phyloP scores from a whole-genome alignment of 257 asterid genomes.

The Solanum lignicaule region DNA sequence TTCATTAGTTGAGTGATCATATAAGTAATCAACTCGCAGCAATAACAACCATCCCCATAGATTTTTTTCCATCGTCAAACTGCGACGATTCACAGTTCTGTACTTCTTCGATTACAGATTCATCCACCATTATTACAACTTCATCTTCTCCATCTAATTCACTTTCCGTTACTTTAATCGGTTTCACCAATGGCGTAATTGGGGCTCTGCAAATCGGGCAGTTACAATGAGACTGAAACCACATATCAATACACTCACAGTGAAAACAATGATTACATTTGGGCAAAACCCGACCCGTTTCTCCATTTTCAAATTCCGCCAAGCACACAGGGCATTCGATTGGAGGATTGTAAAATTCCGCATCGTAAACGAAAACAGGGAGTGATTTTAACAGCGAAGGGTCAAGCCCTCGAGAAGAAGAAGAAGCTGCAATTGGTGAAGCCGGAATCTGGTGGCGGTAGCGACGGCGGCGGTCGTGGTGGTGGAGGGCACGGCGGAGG shows the following conservation, averaged over 20 bases:
- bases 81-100: neutral
- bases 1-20: neutral
- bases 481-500: neutral
- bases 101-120: neutral
- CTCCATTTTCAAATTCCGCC: constrained; percentile 26
- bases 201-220: constrained; percentile 46
- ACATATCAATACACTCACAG: constrained; percentile 30
- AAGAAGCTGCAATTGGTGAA: neutral
- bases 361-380: neutral
- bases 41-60: neutral
- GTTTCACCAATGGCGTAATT: constrained; percentile 1
- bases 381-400: neutral
- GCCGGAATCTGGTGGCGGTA: neutral
- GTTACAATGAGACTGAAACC: constrained; percentile 33
- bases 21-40: neutral
- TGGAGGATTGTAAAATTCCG: neutral
- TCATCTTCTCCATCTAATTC: neutral
- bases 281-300: constrained; percentile 29
- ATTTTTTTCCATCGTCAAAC: neutral
- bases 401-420: neutral
- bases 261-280: constrained; percentile 35
- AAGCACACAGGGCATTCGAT: constrained; percentile 33
- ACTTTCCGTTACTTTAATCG: neutral
- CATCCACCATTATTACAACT: neutral
- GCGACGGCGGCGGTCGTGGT: neutral